A percentile compares a stretch with the other conserved stretches of the same genome.
Conservation (phyloP, 2,329 filamentous ascomycete genomes). For the Chaetomium globosum region DNA sequence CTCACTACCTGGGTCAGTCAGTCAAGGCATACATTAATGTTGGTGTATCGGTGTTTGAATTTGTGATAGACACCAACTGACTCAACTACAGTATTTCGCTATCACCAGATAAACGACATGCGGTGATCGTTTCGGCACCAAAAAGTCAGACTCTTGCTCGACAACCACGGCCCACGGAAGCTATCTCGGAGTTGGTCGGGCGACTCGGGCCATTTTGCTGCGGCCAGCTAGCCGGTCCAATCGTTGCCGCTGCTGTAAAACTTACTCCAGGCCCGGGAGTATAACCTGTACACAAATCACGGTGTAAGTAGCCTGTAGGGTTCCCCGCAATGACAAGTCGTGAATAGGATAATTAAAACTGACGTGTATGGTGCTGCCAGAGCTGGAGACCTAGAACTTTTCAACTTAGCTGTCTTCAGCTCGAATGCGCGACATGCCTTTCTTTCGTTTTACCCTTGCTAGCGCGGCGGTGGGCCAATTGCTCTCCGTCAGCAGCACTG, state of each 20-base stretch:
- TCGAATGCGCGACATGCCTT: neutral
- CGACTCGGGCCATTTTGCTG: neutral
- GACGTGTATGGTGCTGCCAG: neutral
- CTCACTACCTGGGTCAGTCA: neutral
- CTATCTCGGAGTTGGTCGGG: neutral
- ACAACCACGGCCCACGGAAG: neutral
- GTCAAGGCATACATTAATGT: neutral
- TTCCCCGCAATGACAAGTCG: neutral
- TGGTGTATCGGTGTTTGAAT: neutral
- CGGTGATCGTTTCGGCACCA: neutral
- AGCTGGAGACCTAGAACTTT: neutral
- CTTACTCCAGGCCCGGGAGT: neutral
- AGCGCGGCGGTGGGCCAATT: neutral
- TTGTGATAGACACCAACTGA: neutral
- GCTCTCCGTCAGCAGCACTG: neutral
- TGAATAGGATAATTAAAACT: neutral
- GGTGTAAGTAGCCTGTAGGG: neutral
- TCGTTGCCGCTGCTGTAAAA: neutral
- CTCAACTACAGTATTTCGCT: neutral
- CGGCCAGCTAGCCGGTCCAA: neutral
- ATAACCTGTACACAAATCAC: neutral
- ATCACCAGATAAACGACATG: slow-evolving; percentile 3
- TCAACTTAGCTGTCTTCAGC: neutral
- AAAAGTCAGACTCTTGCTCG: neutral
- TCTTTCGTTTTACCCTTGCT: neutral